These are phyloP conservation scores for Sodiomyces alkalinus DNA, from an alignment of 2,329 filamentous ascomycete species.

Conservation along the genomic window DNA sequence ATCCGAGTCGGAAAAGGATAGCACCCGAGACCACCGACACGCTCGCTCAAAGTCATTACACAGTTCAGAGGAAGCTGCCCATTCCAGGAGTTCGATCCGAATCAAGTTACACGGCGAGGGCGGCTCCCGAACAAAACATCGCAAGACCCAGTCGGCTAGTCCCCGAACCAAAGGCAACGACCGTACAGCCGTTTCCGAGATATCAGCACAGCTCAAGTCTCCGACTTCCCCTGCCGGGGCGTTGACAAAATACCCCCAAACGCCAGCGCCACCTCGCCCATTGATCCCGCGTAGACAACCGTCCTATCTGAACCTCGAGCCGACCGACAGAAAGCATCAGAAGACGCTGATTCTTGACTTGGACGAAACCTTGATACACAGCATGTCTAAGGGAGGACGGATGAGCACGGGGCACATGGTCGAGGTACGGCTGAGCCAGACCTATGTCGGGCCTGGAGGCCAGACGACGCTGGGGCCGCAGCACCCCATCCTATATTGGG, in stretches of 20 bases:
- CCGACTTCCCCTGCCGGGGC: constrained; percentile 69
- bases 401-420: constrained; percentile 99
- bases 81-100: constrained; percentile 65
- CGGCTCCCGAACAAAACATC: constrained; percentile 56
- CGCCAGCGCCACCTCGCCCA: constrained; percentile 76
- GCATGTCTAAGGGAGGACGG: constrained; percentile 87
- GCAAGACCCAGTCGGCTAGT: constrained; percentile 39
- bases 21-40: constrained; percentile 27
- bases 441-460: constrained; percentile 50
- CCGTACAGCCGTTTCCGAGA: constrained; percentile 25
- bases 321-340: constrained; percentile 43
- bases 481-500: constrained; percentile 95
- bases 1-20: constrained; percentile 43
- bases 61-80: constrained; percentile 47
- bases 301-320: constrained; percentile 58
- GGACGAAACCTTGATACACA: constrained; percentile 95
- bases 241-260: constrained; percentile 80
- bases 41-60: constrained; percentile 47
- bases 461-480: constrained; percentile 61
- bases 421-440: constrained; percentile 76
- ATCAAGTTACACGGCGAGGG: constrained; percentile 84
- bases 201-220: constrained; percentile 79
- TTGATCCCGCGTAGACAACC: constrained; percentile 80
- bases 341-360: constrained; percentile 94
- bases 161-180: constrained; percentile 25